These are phyloP conservation scores for Petasospora rhodanensis DNA, from an alignment of 1,139 yeast species.

Conservation along the genomic window DNA sequence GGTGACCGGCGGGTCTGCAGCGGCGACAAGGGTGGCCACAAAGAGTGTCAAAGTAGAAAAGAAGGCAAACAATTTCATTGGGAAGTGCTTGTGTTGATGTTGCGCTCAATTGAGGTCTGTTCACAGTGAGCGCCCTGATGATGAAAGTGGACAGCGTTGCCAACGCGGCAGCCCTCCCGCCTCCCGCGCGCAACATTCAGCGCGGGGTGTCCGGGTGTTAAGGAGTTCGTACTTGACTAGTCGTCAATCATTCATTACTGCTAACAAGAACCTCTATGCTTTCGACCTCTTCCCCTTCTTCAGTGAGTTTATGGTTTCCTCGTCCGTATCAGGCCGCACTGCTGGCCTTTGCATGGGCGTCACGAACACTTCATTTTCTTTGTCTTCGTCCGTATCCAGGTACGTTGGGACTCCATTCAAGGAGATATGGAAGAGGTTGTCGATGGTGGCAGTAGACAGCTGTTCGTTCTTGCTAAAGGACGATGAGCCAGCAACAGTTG, in stretches of 20 bases:
- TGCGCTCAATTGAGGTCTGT: no score
- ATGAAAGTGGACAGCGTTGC: no score
- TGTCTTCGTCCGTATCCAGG: conserved; percentile 16
- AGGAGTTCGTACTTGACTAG: no score
- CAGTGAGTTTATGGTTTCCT: conserved; percentile 13
- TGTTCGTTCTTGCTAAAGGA: conserved; percentile 8
- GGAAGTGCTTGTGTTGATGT: no score
- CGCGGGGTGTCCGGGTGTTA: conserved; percentile 5
- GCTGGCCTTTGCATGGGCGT: conserved; percentile 7
- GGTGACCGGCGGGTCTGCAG: conserved; percentile 55
- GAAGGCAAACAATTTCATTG: conserved; percentile 12
- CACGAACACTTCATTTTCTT: conserved; percentile 3
- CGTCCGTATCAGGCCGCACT: conserved; percentile 10
- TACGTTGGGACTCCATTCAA: conserved; percentile 19
- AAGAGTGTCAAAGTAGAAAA: conserved; percentile 12
- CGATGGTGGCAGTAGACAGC: conserved; percentile 22
- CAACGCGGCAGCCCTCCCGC: no score
- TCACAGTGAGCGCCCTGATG: no score
- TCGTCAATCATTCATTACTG: no score
- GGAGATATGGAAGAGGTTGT: conserved; percentile 24
- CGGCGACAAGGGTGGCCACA: conserved; percentile 9
- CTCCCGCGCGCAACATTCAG: no score
- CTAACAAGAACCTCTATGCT: background rate
- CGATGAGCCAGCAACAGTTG: conserved; percentile 11
- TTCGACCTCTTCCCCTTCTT: conserved; percentile 14